Evolutionary conservation across 2,329 filamentous ascomycete species (phyloP), one percentile per base, ranked within the genome.

Genomic region (Gnomoniopsis smithogilvyi): DNA sequence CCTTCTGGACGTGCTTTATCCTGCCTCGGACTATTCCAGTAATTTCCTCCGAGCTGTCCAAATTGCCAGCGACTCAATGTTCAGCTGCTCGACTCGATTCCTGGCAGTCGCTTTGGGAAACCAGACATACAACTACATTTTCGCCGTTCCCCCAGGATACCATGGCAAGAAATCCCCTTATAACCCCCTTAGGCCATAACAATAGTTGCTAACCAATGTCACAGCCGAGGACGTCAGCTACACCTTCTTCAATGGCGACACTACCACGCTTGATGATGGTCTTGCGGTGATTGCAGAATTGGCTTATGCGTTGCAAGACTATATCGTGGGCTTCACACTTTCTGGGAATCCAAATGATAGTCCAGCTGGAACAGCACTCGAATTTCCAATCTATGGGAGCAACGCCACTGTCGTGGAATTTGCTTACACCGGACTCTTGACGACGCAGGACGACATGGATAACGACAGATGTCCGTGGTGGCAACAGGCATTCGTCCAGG

Each of bases 71-170:
- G 82, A 85, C 56, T 58, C 68, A 6, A 59, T 68, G 58, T 80
- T 82, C 64, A 70, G 71, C 34, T 85, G 83, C 74, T 82, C 82
- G 64, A 77, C 80, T 15, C 73, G 77, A 65, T 82, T 76, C 64
- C 71, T 85, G 3, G 73, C 75, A 56, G 70, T 69, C 1, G 81
- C 77, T 8, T 78, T 72, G 67, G 64, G 67, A 12, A 80, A 80
- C 67, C 53, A 74, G 11, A 79, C 79, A 0, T 80, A 79, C 66
- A 72, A 73, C 2, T 85, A 85, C 70, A 68, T 78, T 24, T 86
- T 85, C 65, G 72, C 75, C 22, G 74, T 82, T 1, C 77, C 78
- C 0, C 81, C 82, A 0, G 81, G 74, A 8, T 71, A 81, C 38
- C 83, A 86, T 65, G 80, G 77, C 19, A 68, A 75, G 53, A 83